Evolutionary conservation across 306 rosid species (phyloP), one percentile per base, ranked within the genome.

Genomic region (Rosa chinensis): DNA sequence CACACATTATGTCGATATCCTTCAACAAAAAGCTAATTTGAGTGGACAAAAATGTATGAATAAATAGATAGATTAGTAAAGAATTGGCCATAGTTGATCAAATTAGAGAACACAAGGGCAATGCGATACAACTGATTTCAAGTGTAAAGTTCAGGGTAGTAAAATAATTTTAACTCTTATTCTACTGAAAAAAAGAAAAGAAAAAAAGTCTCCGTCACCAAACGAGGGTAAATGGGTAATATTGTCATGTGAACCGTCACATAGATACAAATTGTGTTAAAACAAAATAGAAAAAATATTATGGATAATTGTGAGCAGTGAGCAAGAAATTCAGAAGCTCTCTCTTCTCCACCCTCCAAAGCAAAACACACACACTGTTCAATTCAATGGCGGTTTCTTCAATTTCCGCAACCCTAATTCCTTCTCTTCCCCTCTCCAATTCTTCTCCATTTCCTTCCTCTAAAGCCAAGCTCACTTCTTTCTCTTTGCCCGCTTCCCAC

Each of bases 381-480:
- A 56, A 21, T 86, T 86, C 90, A 78, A 93, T 91, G 98, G 94
- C 93, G 42, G 82, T 89, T 76, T 91, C 93, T 85, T 93, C 94
- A 20, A 78, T 89, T 64, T 90, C 94, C 25, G 84, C 93, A 6
- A 70, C 88, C 55, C 75, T 82, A n/a, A 18, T 89, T 69, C 89
- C 88, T 58, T 84, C 90, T 32, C 85, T 89, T 75, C 81, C 89
- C 1, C 82, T 88, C 61, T 82, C 91, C 21, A 70, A 37, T 75
- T 80, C 94, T 73, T 78, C 90, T 9, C 68, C 90, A 0, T 80
- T 81, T 39, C 82, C 79, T 70, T 78, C 85, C 23, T 86, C 86
- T 6, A 91, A 83, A 37, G 74, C 84, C 5, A 86, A 77, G 72
- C 45, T 83, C 45, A 23, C 80, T 66, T 80, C 87, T 77, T 78